These are phyloP conservation scores for Sarcodon sp. DNA, from an alignment of 768 basidiomycete species.

Conservation along the genomic window DNA sequence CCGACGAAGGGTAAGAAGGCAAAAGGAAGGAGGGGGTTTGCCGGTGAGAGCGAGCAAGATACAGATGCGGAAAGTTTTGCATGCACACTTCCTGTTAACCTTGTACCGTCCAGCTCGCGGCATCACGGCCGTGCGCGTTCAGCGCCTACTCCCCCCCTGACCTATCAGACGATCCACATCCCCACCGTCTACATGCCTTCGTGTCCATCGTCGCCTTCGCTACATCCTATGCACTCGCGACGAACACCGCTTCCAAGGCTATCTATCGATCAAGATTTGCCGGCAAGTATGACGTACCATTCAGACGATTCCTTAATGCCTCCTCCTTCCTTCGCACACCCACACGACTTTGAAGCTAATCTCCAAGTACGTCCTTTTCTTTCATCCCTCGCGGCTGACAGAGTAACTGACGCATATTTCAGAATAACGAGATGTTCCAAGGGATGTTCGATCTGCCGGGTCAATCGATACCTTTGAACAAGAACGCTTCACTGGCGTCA, in stretches of 20 bases:
- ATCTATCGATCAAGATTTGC: constrained; percentile 19
- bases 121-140: constrained; percentile 27
- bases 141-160: constrained; percentile 52
- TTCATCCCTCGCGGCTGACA: constrained; percentile 5
- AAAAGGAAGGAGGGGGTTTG: constrained; percentile 24
- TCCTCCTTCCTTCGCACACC: constrained; percentile 23
- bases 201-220: constrained; percentile 49
- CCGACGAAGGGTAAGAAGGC: constrained; percentile 40
- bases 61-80: constrained; percentile 39
- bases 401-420: neutral
- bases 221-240: constrained; percentile 42
- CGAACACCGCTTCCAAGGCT: constrained; percentile 41
- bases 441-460: constrained; percentile 33
- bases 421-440: constrained; percentile 22
- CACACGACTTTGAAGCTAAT: constrained; percentile 14
- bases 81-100: constrained; percentile 22
- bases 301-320: constrained; percentile 42
- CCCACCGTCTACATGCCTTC: constrained; percentile 54
- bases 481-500: constrained; percentile 9
- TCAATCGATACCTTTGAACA: constrained; percentile 28
- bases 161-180: constrained; percentile 56
- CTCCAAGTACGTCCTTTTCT: constrained; percentile 34
- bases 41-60: constrained; percentile 40
- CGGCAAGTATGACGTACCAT: constrained; percentile 25
- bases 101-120: constrained; percentile 13